These are phyloP conservation scores for Dryas alaskensis DNA, from an alignment of 306 rosid genomes.

Conservation along the genomic window DNA sequence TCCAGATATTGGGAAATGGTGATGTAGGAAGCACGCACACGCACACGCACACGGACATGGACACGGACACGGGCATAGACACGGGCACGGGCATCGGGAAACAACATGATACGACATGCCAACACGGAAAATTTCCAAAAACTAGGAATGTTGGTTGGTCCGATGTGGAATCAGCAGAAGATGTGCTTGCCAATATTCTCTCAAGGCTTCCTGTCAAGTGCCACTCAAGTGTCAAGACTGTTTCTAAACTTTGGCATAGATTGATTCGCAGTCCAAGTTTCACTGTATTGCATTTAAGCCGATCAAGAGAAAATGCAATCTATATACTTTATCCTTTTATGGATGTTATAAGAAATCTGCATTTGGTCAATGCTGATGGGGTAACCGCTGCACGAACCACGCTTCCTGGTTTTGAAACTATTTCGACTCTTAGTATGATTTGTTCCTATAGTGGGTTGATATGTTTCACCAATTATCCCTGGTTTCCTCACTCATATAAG, in stretches of 20 bases:
- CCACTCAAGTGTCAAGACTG: constrained; percentile 4
- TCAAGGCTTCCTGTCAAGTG: constrained; percentile 25
- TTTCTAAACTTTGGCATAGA: constrained; percentile 18
- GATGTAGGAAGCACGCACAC: too few relatives aligned
- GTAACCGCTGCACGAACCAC: background rate
- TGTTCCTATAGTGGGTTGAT: constrained; percentile 30
- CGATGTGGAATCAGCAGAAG: constrained; percentile 17
- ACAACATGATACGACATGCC: too few relatives aligned
- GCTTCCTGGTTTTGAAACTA: constrained; percentile 17
- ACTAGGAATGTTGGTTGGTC: background rate
- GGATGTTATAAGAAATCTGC: constrained; percentile 15
- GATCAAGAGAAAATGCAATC: constrained; percentile 8
- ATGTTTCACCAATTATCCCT: constrained; percentile 30
- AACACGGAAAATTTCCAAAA: too few relatives aligned
- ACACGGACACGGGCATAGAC: too few relatives aligned
- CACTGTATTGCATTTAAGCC: constrained; percentile 18
- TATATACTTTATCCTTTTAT: constrained; percentile 27
- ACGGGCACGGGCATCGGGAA: too few relatives aligned
- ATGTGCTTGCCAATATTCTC: constrained; percentile 15
- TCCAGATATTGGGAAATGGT: too few relatives aligned
- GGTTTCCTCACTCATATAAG: background rate
- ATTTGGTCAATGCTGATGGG: constrained; percentile 18
- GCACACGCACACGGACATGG: too few relatives aligned
- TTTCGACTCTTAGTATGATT: constrained; percentile 19
- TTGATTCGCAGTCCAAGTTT: constrained; percentile 20